Evolutionary conservation across 306 rosid genomes (phyloP), one percentile per base, ranked within the genome.

Genomic region (Ziziphus jujuba): DNA sequence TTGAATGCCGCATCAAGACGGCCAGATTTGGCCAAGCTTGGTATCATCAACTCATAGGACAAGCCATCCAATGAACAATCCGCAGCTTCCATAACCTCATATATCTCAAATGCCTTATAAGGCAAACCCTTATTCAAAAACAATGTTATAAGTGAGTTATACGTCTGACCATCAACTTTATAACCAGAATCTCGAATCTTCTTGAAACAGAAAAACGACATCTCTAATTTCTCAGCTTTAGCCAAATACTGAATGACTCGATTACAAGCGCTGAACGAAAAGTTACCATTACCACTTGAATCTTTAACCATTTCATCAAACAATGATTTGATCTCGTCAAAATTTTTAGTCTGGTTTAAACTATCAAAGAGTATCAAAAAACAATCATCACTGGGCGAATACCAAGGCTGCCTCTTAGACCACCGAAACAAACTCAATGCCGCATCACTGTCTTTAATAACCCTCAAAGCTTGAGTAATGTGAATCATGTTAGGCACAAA

Each of bases 361-460:
- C 85, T 79, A 80, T 92, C 93, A 71, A 92, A 92, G 77, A 92
- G 59, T 56, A 79, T 59, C 34, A 54, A 83, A 78, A 84, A 90
- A 79, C 96, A 87, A 15, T 86, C 96, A 61, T 92, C 91, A 78
- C 76, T 83, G 0, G 87, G 82, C 0, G 59, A 64, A 83, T 90
- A 92, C 98, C 98, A 92, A 13, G 89, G n/a, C 21, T 92, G 90
- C 79, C 96, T 81, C 90, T 81, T 90, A 23, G 93, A 86, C 98
- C 98, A 90, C 65, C 89, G 77, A 84, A 90, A 92, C 82, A 92
- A 81, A 59, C 93, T 92, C 84, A 90, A 62, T 55, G 84, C 77
- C 8, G 85, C 89, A 53, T 92, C 93, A 60, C 76, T 56, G 7
- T 87, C 97, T 47, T 70, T 75, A 53, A 90, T 60, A 53, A 90